Evolutionary conservation across 345 rosid genomes (phyloP), one percentile per base, ranked within the genome.

Genomic region (Eucalyptus brandiana): DNA sequence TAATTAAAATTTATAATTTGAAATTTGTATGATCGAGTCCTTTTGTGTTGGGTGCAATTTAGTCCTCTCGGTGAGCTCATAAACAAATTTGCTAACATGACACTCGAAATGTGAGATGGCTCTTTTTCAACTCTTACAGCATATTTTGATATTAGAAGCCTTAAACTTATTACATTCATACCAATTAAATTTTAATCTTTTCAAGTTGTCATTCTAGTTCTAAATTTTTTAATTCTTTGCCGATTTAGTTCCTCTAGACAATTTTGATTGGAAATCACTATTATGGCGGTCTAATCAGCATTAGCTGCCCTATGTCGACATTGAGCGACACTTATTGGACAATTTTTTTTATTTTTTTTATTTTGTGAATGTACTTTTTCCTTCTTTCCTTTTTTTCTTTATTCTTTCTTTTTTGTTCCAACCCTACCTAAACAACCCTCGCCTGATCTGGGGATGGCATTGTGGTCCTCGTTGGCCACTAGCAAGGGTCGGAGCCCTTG

Each of bases 301-400:
- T 53, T 53, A 1, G 58, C 0, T 21, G n/a, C 30, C n/a, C 15
- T 58, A 26, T 0, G 3, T 58, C 0, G 2, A 58, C 0, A 58
- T 19, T 28, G 15, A 13, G 0, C n/a, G 6, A 26, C n/a, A 58
- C n/a, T 58, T 4, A 58, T 28, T 58, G 0, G 7, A 11, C 65
- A 58, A 11, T 58, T 26, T 56, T 21, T 54, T 8, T 4, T 54
- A 3, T 47, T 2, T 54, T 21, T 9, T 24, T 56, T 17, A 9
- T 56, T 56, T 58, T 58, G 14, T 58, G n/a, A 26, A 58, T 58
- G 3, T 26, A 26, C 3, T 58, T 58, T 26, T 10, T 26, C 14
- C 6, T 56, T 23, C 0, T 53, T 18, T 50, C 18, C 53, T 54
- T 54, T 54, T 58, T 58, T 58, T 58, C 2, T 58, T 58, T 58